These are phyloP conservation scores for Hortaea werneckii DNA, from an alignment of 2,329 filamentous ascomycete genomes.

Conservation along the genomic window DNA sequence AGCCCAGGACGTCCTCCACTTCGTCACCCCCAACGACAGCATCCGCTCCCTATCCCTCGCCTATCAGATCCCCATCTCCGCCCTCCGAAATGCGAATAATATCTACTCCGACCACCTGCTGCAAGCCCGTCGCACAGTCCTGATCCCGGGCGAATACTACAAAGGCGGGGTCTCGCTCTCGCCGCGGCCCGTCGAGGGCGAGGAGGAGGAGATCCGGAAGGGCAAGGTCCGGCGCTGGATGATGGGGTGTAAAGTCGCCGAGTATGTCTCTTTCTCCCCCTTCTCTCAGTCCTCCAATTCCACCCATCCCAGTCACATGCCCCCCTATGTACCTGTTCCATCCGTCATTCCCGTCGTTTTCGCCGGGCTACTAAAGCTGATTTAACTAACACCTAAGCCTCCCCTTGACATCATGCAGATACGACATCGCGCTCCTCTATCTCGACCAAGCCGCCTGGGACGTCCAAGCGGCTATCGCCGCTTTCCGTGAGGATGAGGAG, in stretches of 20 bases:
- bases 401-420: slow-evolving; percentile 33
- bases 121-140: slow-evolving; percentile 54
- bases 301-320: neutral
- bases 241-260: slow-evolving; percentile 65
- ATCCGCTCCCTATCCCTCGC: slow-evolving; percentile 58
- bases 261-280: slow-evolving; percentile 47
- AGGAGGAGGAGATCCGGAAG: slow-evolving; percentile 64
- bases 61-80: slow-evolving; percentile 56
- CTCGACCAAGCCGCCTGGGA: slow-evolving; percentile 60
- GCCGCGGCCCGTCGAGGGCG: slow-evolving; percentile 60
- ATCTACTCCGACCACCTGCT: slow-evolving; percentile 63
- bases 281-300: neutral
- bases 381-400: slow-evolving; percentile 31
- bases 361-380: slow-evolving; percentile 7
- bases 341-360: neutral
- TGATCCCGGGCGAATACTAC: slow-evolving; percentile 64
- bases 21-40: slow-evolving; percentile 61
- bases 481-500: slow-evolving; percentile 59
- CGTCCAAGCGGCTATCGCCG: slow-evolving; percentile 52
- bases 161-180: slow-evolving; percentile 57
- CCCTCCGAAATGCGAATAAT: slow-evolving; percentile 57
- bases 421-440: slow-evolving; percentile 64
- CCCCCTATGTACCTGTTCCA: neutral
- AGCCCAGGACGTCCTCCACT: slow-evolving; percentile 61
- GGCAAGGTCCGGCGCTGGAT: slow-evolving; percentile 65